Percentiles rank a stretch among this genome's conserved stretches.
These are phyloP conservation scores for Emergomyces pasteurianus DNA, from an alignment of 2,329 filamentous ascomycete genomes.

Conservation along the genomic window DNA sequence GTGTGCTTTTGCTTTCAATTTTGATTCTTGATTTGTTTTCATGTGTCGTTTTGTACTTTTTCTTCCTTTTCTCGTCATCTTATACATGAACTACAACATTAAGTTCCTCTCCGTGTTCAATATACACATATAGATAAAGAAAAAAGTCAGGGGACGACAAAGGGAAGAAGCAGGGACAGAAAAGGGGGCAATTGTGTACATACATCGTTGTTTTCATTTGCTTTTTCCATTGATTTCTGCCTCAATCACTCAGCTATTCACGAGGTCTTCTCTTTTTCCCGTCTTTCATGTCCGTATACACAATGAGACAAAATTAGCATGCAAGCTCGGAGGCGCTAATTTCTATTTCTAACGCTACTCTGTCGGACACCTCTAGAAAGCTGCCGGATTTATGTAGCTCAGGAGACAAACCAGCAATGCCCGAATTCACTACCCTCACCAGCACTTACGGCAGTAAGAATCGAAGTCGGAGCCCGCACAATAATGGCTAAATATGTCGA, in stretches of 20 bases:
- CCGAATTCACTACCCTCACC: too few species aligned
- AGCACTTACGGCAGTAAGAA: too few species aligned
- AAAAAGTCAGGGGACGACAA: not conserved
- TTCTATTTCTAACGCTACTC: too few species aligned
- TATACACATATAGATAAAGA: not conserved
- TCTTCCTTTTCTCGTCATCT: not conserved
- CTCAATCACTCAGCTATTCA: not conserved
- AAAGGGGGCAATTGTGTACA: not conserved
- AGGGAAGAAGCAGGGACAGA: not conserved
- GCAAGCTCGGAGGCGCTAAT: too few species aligned
- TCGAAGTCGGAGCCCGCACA: too few species aligned
- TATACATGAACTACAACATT: not conserved
- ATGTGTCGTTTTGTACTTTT: not conserved
- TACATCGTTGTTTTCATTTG: not conserved
- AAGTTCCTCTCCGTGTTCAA: not conserved
- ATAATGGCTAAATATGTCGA: too few species aligned
- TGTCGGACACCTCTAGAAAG: too few species aligned
- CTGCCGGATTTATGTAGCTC: too few species aligned
- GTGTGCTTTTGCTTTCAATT: not conserved
- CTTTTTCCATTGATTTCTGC: not conserved
- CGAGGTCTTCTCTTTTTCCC: not conserved
- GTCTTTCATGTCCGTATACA: too few species aligned
- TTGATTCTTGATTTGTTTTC: too few species aligned
- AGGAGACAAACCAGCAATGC: too few species aligned
- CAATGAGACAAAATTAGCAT: too few species aligned